These are phyloP conservation scores for Fusarium nurragi DNA, from an alignment of 2,329 filamentous ascomycete species.

Conservation along the genomic window DNA sequence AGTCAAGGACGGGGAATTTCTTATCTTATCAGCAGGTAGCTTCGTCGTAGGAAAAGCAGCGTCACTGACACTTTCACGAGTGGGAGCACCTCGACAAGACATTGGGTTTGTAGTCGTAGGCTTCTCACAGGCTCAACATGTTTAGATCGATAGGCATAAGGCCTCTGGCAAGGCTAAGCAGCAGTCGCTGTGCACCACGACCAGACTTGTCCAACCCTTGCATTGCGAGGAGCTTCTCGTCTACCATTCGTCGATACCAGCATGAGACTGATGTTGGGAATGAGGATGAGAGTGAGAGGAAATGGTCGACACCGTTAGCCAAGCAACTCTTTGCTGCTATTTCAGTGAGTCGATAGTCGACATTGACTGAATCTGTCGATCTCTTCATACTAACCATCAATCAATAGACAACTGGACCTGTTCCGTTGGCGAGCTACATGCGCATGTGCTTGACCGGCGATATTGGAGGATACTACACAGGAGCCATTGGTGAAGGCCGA, in stretches of 20 bases:
- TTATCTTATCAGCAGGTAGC: slow-evolving; percentile 41
- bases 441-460: slow-evolving; percentile 96
- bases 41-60: slow-evolving; percentile 27
- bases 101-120: neutral
- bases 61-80: slow-evolving; percentile 27
- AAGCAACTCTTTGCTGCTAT: slow-evolving; percentile 89
- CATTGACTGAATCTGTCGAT: too few relatives aligned
- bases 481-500: slow-evolving; percentile 70
- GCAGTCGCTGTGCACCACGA: slow-evolving; percentile 21
- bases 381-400: neutral
- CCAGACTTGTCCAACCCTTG: slow-evolving; percentile 16
- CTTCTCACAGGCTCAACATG: slow-evolving; percentile 14
- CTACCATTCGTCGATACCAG: slow-evolving; percentile 28
- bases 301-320: slow-evolving; percentile 93
- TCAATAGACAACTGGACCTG: slow-evolving; percentile 77
- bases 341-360: slow-evolving; percentile 64
- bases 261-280: slow-evolving; percentile 27
- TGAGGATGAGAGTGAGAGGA: slow-evolving; percentile 54
- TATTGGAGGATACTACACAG: slow-evolving; percentile 92
- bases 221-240: slow-evolving; percentile 43
- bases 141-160: slow-evolving; percentile 29
- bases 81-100: slow-evolving; percentile 2
- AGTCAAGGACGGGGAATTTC: slow-evolving; percentile 13
- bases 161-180: slow-evolving; percentile 15
- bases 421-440: slow-evolving; percentile 95